These are phyloP conservation scores for Naganishia vishniacii DNA, from an alignment of 768 basidiomycete genomes.

Conservation along the genomic window DNA sequence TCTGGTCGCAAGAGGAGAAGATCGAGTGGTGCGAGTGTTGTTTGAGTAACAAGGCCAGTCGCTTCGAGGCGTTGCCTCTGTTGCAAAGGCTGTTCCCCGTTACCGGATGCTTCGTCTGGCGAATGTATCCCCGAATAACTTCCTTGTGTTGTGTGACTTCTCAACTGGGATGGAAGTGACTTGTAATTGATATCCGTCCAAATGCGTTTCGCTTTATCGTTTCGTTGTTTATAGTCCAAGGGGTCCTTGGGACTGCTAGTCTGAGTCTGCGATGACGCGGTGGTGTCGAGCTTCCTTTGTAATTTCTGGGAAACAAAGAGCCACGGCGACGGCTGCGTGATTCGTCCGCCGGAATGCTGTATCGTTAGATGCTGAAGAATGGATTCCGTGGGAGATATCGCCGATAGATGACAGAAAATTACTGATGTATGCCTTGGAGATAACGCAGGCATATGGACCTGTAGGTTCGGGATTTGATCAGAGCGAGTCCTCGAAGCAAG, in stretches of 20 bases:
- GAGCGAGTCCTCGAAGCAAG: background rate
- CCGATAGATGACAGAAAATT: background rate
- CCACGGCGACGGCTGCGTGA: background rate
- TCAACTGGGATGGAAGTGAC: background rate
- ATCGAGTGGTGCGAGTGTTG: background rate
- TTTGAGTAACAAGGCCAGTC: background rate
- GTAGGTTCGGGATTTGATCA: background rate
- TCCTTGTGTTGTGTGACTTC: background rate
- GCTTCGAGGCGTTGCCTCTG: background rate
- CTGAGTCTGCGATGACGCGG: background rate
- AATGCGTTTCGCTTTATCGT: background rate
- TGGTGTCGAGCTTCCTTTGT: slow-evolving; percentile 8
- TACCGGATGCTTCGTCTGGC: background rate
- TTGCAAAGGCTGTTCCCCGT: background rate
- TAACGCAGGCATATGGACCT: slow-evolving; percentile 7
- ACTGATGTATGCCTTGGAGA: slow-evolving; percentile 6
- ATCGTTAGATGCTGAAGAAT: background rate
- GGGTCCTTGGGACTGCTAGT: background rate
- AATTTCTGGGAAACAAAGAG: background rate
- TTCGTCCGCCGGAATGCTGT: background rate
- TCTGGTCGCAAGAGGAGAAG: background rate
- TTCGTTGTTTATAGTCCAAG: background rate
- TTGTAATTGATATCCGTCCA: background rate
- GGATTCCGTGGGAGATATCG: background rate
- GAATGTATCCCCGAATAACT: background rate